Evolutionary conservation across 2,329 filamentous ascomycete genomes (phyloP), one percentile per base, ranked within the genome.

Genomic region (Aureobasidium sp.): DNA sequence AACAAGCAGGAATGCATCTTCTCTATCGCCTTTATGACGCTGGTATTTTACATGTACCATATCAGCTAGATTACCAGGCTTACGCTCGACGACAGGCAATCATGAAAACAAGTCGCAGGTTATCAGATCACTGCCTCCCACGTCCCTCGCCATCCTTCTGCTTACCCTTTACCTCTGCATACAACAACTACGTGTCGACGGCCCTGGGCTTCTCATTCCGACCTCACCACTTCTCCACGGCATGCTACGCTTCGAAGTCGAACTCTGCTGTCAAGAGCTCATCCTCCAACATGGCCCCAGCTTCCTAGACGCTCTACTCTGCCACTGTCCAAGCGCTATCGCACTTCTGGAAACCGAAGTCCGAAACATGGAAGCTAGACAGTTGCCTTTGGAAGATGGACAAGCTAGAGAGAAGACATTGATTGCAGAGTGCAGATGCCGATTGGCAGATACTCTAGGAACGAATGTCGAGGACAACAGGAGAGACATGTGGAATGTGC

Each of bases 211-310:
- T 3, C 67, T 71, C 25, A 65, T 68, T 30, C 63, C 61, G 37
- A 45, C 57, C 41, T 21, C 60, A 41, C 59, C 61, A 30, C 54
- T 53, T 9, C 29, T 53, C 41, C 48, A 42, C 36, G 30, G 55
- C 49, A 44, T 55, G 41, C 62, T 63, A 27, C 59, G 70, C n/a
- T 66, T 64, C 21, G 71, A 73, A 54, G 66, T 72, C 30, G 71
- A 74, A 59, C 59, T 73, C 29, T 69, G 69, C 6, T 67, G 66
- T 21, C 69, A 74, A 59, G 72, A 74, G 63, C 66, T 71, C 61
- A 57, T 72, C 16, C 64, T 74, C 13, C 60, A 62, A 21, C 62
- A 69, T 34, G 72, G 72, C 0, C 68, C 70, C 15, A 63, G 64
- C 9, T 70, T 71, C 52, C 69, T 72, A 55, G 55, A 68, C 15